A percentile compares a stretch with the other conserved stretches of the same genome.
Conservation (phyloP, 1,284 basidiomycete genomes). For the Heterobasidion occidentale region DNA sequence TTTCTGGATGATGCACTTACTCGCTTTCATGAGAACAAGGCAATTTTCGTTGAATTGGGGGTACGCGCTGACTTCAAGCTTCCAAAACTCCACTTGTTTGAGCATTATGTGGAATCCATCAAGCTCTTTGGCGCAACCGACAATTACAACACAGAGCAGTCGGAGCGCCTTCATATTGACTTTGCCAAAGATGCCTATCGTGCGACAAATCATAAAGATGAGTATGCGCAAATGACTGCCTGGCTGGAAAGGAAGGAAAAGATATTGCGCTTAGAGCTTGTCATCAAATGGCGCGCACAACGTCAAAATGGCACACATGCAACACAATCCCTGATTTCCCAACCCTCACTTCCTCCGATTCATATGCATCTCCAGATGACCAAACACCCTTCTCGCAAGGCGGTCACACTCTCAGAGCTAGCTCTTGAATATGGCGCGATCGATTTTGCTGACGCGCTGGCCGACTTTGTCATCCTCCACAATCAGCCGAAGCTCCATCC, state of each 20-base stretch:
- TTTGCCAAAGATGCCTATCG: slow-evolving; percentile 13
- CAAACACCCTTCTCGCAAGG: slow-evolving; percentile 14
- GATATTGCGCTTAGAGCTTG: background rate
- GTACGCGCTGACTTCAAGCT: slow-evolving; percentile 13
- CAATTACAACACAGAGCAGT: slow-evolving; percentile 11
- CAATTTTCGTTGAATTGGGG: slow-evolving; percentile 10
- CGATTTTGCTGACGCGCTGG: slow-evolving; percentile 14
- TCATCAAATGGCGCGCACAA: background rate
- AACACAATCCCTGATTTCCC: no score
- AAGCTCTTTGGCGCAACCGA: slow-evolving; percentile 4
- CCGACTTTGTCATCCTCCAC: slow-evolving; percentile 1
- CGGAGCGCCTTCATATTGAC: slow-evolving; percentile 9
- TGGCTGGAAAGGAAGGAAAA: slow-evolving; percentile 11
- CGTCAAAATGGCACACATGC: background rate
- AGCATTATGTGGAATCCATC: background rate
- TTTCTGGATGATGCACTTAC: slow-evolving; percentile 4
- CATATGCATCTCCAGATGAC: slow-evolving; percentile 14
- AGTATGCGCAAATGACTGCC: slow-evolving; percentile 19
- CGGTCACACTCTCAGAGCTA: slow-evolving; percentile 10
- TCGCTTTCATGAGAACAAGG: slow-evolving; percentile 13
- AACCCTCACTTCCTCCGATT: background rate
- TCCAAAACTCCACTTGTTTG: slow-evolving; percentile 9
- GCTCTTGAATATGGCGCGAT: slow-evolving; percentile 16
- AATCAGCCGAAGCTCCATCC: slow-evolving; percentile 3
- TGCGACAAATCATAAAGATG: slow-evolving; percentile 17